A percentile compares a stretch with the other conserved stretches of the same genome.
These are phyloP conservation scores for Trypanosoma congolense DNA, from an alignment of 208 protist genomes.

Conservation along the genomic window DNA sequence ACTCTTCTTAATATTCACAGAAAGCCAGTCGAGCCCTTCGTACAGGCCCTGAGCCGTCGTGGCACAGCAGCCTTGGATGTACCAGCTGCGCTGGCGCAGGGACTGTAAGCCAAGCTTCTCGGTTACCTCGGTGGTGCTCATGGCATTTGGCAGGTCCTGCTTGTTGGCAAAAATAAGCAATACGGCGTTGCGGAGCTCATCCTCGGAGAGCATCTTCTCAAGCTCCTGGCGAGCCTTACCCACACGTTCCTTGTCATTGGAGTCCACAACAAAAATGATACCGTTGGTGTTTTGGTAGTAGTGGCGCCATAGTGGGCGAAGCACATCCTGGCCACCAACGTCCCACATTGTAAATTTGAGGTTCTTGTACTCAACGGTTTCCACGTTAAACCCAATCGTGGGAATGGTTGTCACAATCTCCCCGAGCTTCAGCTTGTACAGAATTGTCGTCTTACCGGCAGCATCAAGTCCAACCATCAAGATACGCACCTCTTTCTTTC, in stretches of 20 bases:
- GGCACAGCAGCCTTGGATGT: slow-evolving; percentile 91
- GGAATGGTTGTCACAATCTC: slow-evolving; percentile 96
- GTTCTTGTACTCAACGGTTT: slow-evolving; percentile 97
- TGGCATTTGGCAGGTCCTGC: slow-evolving; percentile 98
- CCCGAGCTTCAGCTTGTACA: slow-evolving; percentile 97
- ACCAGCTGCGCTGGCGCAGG: slow-evolving; percentile 91
- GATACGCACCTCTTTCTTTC: slow-evolving; percentile 95
- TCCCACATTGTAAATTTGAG: slow-evolving; percentile 96
- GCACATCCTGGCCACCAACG: slow-evolving; percentile 95
- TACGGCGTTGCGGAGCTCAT: slow-evolving; percentile 94
- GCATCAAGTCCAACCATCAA: slow-evolving; percentile 98
- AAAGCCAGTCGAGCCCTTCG: slow-evolving; percentile 91
- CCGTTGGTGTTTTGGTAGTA: slow-evolving; percentile 97
- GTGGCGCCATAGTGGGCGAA: slow-evolving; percentile 95
- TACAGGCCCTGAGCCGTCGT: slow-evolving; percentile 90
- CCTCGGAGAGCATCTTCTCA: slow-evolving; percentile 95
- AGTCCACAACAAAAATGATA: slow-evolving; percentile 97
- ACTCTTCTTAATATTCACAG: slow-evolving; percentile 81
- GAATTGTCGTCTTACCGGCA: slow-evolving; percentile 97
- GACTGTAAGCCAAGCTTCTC: slow-evolving; percentile 94
- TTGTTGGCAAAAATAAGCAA: slow-evolving; percentile 99
- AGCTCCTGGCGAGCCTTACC: slow-evolving; percentile 89
- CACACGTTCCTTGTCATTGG: slow-evolving; percentile 93
- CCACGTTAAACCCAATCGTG: slow-evolving; percentile 97
- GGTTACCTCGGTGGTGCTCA: slow-evolving; percentile 94